Percentiles rank a stretch among this genome's conserved stretches.
Evolutionary conservation across 2,329 filamentous ascomycete species (phyloP).

Genomic region (Aspergillus caelatus): DNA sequence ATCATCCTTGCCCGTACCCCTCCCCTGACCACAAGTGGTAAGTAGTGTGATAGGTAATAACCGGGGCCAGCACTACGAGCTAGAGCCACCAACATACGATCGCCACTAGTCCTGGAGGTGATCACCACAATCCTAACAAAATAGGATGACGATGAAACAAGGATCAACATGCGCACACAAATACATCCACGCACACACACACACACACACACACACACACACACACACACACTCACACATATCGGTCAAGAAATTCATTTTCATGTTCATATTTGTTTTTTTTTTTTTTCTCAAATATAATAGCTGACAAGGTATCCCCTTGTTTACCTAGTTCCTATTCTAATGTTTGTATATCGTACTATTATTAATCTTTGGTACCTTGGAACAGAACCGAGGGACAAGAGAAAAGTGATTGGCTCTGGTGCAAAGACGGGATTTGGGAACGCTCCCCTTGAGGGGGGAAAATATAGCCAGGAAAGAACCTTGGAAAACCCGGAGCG

Average conservation of each 20-base stretch:
- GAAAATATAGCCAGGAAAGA: background rate
- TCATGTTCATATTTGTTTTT: background rate
- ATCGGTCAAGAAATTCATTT: background rate
- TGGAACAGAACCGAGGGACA: background rate
- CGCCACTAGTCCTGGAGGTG: conserved; percentile 24
- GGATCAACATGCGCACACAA: conserved; percentile 12
- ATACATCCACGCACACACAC: no score
- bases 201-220: no score
- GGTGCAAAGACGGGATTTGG: background rate
- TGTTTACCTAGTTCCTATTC: conserved; percentile 2
- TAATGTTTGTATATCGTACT: background rate
- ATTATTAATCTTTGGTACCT: background rate
- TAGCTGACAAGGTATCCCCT: background rate
- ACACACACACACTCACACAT: background rate
- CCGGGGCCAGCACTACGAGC: conserved; percentile 9
- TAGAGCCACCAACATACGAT: conserved; percentile 20
- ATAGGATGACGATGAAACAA: conserved; percentile 21
- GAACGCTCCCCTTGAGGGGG: background rate
- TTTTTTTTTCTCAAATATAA: background rate
- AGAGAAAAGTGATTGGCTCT: background rate
- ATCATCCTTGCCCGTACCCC: background rate
- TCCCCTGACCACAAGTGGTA: background rate
- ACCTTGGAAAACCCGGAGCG: background rate
- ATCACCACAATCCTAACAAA: conserved; percentile 22
- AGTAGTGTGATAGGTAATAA: conserved; percentile 16